phyloP scores from a whole-genome alignment of 108 stramenopile genomes.

The Fragilaria radians region DNA sequence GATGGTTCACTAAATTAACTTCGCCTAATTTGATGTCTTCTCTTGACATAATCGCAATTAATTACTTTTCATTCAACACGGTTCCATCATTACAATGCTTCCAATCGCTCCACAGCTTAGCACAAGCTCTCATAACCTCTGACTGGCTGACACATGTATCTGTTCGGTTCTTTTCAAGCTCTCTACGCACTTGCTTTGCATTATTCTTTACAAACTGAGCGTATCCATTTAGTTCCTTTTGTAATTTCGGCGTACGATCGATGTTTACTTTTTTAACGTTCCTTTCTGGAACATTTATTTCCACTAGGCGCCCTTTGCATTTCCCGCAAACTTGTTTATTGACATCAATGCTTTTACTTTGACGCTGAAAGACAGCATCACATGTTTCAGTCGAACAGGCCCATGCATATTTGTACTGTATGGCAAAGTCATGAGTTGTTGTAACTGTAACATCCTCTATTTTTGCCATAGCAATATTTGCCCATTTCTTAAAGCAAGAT shows the following conservation, averaged over 20 bases:
- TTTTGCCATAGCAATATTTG: constrained; percentile 51
- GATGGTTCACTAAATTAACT: too few relatives aligned
- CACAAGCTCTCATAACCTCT: constrained; percentile 79
- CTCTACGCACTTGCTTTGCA: constrained; percentile 34
- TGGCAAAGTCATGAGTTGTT: constrained; percentile 76
- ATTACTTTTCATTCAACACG: background rate
- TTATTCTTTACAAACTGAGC: constrained; percentile 64
- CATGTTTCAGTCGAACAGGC: constrained; percentile 50
- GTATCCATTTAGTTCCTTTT: constrained; percentile 41
- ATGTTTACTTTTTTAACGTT: constrained; percentile 13
- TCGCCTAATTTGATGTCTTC: too few relatives aligned
- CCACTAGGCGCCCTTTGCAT: constrained; percentile 58
- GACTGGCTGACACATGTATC: constrained; percentile 37
- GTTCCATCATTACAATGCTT: constrained; percentile 14
- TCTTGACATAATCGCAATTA: too few relatives aligned
- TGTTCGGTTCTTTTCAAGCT: constrained; percentile 23
- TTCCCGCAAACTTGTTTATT: constrained; percentile 55
- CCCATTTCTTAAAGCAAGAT: constrained; percentile 80
- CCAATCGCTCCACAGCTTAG: constrained; percentile 44
- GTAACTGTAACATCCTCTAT: constrained; percentile 57
- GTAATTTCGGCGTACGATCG: constrained; percentile 40
- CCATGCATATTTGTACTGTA: constrained; percentile 75
- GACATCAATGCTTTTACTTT: constrained; percentile 61
- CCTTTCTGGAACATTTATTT: constrained; percentile 45
- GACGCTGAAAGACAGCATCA: constrained; percentile 44